Conservation (phyloP, 441 rosid species). For the Populus hybrid region DNA sequence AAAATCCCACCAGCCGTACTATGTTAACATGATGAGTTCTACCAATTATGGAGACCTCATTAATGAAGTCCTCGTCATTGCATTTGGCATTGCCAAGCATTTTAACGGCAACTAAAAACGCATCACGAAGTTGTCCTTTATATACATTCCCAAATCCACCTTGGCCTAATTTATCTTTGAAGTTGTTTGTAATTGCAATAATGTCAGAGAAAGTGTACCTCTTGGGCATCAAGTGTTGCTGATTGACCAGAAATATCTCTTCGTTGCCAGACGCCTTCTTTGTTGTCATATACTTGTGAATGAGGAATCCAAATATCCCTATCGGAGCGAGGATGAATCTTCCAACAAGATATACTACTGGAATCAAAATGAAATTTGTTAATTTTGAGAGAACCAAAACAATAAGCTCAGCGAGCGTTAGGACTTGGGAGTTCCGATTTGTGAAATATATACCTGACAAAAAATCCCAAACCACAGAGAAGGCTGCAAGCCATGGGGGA, state of each 20-base stretch:
- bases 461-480: slow-evolving; percentile 7
- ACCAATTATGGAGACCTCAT: slow-evolving; percentile 29
- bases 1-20: slow-evolving; percentile 29
- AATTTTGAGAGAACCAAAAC: slow-evolving; percentile 1
- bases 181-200: slow-evolving; percentile 28
- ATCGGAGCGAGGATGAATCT: slow-evolving; percentile 29
- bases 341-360: slow-evolving; percentile 24
- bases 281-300: slow-evolving; percentile 21
- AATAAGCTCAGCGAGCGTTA: not conserved
- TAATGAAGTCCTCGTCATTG: slow-evolving; percentile 31
- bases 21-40: slow-evolving; percentile 32
- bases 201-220: slow-evolving; percentile 29
- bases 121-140: slow-evolving; percentile 33
- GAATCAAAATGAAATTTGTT: slow-evolving; percentile 5
- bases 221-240: slow-evolving; percentile 15
- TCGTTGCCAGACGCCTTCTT: not conserved
- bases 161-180: slow-evolving; percentile 38
- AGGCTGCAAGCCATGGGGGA: not conserved
- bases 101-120: slow-evolving; percentile 40
- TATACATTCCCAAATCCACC: slow-evolving; percentile 44
- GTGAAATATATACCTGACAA: slow-evolving; percentile 13
- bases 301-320: slow-evolving; percentile 22
- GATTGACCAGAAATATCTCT: slow-evolving; percentile 5
- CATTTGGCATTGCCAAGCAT: slow-evolving; percentile 24
- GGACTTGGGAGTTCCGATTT: not conserved